Evolutionary conservation across 2,329 filamentous ascomycete species (phyloP), one percentile per base, ranked within the genome.

Genomic region (Penicillium sp.): DNA sequence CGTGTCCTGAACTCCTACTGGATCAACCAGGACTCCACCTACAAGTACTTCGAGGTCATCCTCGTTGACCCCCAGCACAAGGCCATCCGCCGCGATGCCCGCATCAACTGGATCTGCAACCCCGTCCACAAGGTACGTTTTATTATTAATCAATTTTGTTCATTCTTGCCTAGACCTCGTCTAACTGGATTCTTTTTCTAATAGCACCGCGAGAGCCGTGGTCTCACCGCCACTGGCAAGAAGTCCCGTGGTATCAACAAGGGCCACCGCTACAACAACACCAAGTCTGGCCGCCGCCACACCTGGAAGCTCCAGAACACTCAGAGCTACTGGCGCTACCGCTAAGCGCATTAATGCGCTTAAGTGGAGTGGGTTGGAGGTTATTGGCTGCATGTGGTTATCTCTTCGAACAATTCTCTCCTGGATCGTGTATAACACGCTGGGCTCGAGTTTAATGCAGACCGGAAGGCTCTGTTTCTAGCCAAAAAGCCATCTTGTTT

Each of bases 31-130:
- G 93, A 98, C 81, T 96, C 90, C 50, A 98, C 93, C 77, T 98
- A 97, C 87, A 98, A 98, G 83, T 98, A 98, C 87, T 98, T 83
- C 81, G 93, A 98, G 79, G 84, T 97, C 76, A 97, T 98, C 80
- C 87, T 96, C 69, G 91, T 98, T 71, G 93, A 98, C 80, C 93
- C 93, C 72, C 87, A 94, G 80, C 93, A 98, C 87, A 97, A 97
- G 84, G 93, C 93, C 70, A 98, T 98, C 82, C 93, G 93, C 75
- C 87, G 86, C 70, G 93, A 98, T 75, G 79, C 93, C 68, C 90
- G 93, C 77, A 97, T 98, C 87, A 98, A 95, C 87, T 98, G 93
- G 93, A 98, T 98, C 81, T 88, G 91, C 78, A 94, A 94, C 79
- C 86, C 93, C 63, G 94, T 98, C 67, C 93, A 98, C 88, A 98